Conservation (phyloP, 441 rosid species). For the Bruguiera hainesii region DNA sequence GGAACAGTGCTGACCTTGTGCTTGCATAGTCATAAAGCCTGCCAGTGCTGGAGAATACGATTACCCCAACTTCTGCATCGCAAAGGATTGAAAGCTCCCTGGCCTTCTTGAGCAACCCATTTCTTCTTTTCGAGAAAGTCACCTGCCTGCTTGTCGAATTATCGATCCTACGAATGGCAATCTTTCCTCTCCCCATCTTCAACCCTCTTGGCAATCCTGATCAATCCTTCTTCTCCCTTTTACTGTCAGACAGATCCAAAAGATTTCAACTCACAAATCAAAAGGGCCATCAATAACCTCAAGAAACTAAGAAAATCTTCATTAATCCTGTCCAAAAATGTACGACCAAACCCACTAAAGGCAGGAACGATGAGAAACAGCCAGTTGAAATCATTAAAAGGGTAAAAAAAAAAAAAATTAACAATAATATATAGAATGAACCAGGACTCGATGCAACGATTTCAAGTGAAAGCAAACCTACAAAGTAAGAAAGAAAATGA, state of each 20-base stretch:
- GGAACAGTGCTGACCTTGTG: slow-evolving; percentile 36
- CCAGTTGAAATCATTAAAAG: too few species aligned
- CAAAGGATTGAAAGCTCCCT: slow-evolving; percentile 59
- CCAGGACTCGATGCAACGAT: too few species aligned
- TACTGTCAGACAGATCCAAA: slow-evolving; percentile 23
- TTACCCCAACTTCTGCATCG: slow-evolving; percentile 57
- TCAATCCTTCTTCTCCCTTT: background rate
- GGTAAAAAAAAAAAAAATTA: too few species aligned
- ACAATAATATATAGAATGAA: too few species aligned
- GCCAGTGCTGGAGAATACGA: slow-evolving; percentile 54
- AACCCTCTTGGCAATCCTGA: background rate
- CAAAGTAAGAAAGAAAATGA: background rate
- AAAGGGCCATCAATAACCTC: background rate
- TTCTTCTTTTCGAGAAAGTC: slow-evolving; percentile 61
- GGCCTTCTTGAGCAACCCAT: slow-evolving; percentile 58
- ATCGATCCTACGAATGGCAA: slow-evolving; percentile 54
- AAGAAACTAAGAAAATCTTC: too few species aligned
- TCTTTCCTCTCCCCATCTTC: slow-evolving; percentile 64
- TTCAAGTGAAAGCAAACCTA: too few species aligned
- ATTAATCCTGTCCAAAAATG: too few species aligned
- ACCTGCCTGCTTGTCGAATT: slow-evolving; percentile 56
- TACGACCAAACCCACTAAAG: too few species aligned
- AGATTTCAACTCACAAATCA: background rate
- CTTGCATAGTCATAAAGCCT: slow-evolving; percentile 58
- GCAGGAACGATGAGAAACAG: too few species aligned